Evolutionary conservation across 352 stramenopile genomes (phyloP).

Genomic region (Phytopythium kandeliae): DNA sequence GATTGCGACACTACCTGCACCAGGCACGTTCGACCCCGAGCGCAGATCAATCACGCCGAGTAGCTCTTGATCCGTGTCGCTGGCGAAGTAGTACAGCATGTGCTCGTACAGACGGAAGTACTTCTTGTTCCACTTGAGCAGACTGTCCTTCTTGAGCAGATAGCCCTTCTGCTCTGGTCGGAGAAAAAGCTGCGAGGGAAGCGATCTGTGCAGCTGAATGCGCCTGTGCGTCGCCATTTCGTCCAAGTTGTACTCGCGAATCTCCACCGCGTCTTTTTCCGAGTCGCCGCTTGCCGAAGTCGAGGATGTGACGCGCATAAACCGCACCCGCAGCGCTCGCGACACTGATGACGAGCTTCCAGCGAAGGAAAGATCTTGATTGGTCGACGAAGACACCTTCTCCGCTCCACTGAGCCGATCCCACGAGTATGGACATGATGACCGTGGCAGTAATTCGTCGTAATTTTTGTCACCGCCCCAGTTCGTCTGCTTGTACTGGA

Average conservation of each 20-base stretch:
- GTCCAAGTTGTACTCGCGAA: conserved; percentile 85
- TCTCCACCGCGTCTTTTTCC: conserved; percentile 78
- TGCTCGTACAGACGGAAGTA: conserved; percentile 86
- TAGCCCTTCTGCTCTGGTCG: conserved; percentile 76
- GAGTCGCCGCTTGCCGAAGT: conserved; percentile 42
- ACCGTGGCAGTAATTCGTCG: conserved; percentile 66
- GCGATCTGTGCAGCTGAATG: conserved; percentile 78
- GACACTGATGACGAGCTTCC: conserved; percentile 48
- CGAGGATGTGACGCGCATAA: conserved; percentile 84
- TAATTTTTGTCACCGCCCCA: conserved; percentile 72
- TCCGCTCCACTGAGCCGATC: conserved; percentile 71
- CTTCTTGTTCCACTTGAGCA: conserved; percentile 87
- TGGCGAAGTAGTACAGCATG: conserved; percentile 88
- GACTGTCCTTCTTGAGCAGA: conserved; percentile 83
- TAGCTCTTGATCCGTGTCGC: conserved; percentile 78
- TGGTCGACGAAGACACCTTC: conserved; percentile 48
- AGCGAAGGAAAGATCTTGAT: conserved; percentile 60
- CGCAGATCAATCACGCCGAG: conserved; percentile 80
- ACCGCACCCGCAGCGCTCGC: conserved; percentile 73
- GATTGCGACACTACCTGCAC: conserved; percentile 72
- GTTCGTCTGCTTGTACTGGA: conserved; percentile 79
- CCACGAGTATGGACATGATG: conserved; percentile 84
- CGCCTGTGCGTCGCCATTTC: conserved; percentile 77
- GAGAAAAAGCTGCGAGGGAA: conserved; percentile 77
- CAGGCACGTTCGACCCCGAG: conserved; percentile 56